phyloP scores from a whole-genome alignment of 192 early-diverging fungal genomes.

The Hyaloraphidium curvatum region DNA sequence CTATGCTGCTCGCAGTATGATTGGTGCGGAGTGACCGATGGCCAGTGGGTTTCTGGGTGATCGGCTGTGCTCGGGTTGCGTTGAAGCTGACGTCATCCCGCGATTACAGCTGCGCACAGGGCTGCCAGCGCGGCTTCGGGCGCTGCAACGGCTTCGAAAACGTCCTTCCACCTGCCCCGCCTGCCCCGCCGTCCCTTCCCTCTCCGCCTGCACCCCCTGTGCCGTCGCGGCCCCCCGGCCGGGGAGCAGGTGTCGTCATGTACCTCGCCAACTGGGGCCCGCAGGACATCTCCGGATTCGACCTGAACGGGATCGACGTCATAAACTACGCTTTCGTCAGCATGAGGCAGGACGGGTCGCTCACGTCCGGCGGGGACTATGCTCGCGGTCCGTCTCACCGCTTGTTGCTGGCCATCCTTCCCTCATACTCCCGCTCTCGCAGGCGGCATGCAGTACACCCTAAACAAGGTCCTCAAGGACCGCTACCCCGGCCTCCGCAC shows the following conservation, averaged over 20 bases:
- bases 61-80: no score
- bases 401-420: no score
- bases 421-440: no score
- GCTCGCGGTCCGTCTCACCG: no score
- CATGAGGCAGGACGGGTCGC: neutral
- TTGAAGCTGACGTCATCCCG: no score
- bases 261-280: neutral
- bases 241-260: neutral
- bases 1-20: conserved; percentile 2
- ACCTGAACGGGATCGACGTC: neutral
- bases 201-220: neutral
- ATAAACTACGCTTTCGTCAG: neutral
- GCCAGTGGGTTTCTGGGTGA: neutral
- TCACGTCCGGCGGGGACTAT: no score
- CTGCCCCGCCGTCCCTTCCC: neutral
- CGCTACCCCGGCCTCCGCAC: neutral
- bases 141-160: neutral
- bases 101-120: neutral
- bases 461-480: neutral
- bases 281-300: neutral
- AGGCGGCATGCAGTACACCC: neutral
- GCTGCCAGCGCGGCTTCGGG: neutral
- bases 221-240: neutral
- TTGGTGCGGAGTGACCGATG: neutral
- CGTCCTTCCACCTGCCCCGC: neutral